Evolutionary conservation across 2,329 filamentous ascomycete species (phyloP).

Genomic region (Cladorrhinum sp.): DNA sequence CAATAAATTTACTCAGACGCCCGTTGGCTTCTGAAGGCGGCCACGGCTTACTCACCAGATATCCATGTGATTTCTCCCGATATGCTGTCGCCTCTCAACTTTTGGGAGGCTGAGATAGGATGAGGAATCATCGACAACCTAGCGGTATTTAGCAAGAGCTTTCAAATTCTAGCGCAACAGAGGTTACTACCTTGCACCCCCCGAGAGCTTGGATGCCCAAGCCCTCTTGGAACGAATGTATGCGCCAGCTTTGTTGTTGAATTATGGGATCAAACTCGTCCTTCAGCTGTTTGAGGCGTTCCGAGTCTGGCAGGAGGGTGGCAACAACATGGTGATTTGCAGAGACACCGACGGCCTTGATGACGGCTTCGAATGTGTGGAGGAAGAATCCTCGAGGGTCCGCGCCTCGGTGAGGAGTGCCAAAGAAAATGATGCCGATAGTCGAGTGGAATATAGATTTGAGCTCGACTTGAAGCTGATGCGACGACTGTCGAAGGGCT

Average conservation of each 20-base stretch:
- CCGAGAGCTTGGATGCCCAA: constrained; percentile 9
- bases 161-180: no score
- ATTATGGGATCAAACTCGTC: constrained; percentile 33
- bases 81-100: constrained; percentile 35
- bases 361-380: constrained; percentile 11
- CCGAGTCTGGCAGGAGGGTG: constrained; percentile 33
- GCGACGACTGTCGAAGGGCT: constrained; percentile 14
- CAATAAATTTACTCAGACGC: no score
- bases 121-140: constrained; percentile 38
- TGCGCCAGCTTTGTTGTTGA: constrained; percentile 30
- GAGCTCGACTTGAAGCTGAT: constrained; percentile 12
- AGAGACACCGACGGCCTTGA: constrained; percentile 21
- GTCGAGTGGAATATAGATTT: constrained; percentile 26
- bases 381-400: constrained; percentile 27
- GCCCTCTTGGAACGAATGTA: constrained; percentile 38
- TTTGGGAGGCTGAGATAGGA: constrained; percentile 33
- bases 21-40: no score
- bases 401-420: constrained; percentile 33
- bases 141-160: neutral
- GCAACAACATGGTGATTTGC: constrained; percentile 36
- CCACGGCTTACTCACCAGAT: constrained; percentile 29
- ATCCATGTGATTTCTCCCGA: constrained; percentile 34
- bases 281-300: constrained; percentile 33
- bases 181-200: constrained; percentile 12
- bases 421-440: constrained; percentile 33